These are phyloP conservation scores for Zhuliangozyma parablackwelliae DNA, from an alignment of 1,139 yeast genomes.

Conservation along the genomic window DNA sequence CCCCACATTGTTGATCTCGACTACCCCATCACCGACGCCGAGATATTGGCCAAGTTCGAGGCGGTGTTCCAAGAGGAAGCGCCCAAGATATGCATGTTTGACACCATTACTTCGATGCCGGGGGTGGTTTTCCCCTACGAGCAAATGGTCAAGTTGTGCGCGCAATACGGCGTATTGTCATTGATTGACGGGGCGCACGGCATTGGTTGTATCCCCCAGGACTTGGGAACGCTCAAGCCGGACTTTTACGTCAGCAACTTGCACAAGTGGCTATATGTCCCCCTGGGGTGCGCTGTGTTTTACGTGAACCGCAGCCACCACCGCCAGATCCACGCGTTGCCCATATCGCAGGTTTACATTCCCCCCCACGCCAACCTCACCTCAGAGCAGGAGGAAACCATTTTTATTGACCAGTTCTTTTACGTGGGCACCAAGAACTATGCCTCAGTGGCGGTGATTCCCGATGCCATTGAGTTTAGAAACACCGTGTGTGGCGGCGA, in stretches of 20 bases:
- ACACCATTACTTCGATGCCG: conserved; percentile 62
- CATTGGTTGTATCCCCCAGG: conserved; percentile 45
- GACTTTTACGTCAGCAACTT: conserved; percentile 62
- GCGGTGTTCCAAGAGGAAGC: conserved; percentile 19
- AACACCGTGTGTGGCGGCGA: conserved; percentile 59
- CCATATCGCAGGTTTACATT: conserved; percentile 48
- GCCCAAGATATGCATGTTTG: conserved; percentile 50
- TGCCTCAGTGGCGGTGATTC: conserved; percentile 23
- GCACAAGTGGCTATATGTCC: conserved; percentile 67
- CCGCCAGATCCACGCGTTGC: conserved; percentile 49
- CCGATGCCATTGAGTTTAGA: conserved; percentile 49
- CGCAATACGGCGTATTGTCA: conserved; percentile 45
- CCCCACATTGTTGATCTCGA: conserved; percentile 40
- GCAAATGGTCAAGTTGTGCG: conserved; percentile 43
- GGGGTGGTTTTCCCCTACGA: conserved; percentile 57
- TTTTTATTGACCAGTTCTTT: conserved; percentile 35
- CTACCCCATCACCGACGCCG: conserved; percentile 49
- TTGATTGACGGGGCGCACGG: conserved; percentile 74
- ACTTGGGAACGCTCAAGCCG: conserved; percentile 44
- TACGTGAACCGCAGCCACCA: conserved; percentile 56
- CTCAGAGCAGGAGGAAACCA: conserved; percentile 19
- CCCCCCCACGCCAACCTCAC: conserved; percentile 14
- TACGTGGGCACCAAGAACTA: conserved; percentile 34
- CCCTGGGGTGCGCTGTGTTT: conserved; percentile 56
- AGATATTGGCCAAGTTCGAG: conserved; percentile 40